Evolutionary conservation across 257 asterid genomes (phyloP).

Genomic region (Jaltomata sinuosa): DNA sequence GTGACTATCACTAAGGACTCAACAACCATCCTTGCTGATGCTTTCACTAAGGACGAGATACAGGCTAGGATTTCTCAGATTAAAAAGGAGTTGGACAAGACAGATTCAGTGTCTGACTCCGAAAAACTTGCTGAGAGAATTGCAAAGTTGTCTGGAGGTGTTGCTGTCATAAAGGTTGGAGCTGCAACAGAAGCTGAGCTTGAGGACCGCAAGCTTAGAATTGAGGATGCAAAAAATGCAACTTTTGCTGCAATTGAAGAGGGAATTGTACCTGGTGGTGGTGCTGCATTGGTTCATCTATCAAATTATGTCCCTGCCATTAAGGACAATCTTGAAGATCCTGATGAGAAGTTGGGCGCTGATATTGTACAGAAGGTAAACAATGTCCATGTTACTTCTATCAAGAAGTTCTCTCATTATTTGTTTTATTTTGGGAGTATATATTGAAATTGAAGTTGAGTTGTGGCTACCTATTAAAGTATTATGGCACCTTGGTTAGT

Average conservation of each 20-base stretch:
- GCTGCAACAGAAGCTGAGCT: constrained; percentile 45
- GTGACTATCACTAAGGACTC: constrained; percentile 32
- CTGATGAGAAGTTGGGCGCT: constrained; percentile 7
- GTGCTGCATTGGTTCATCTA: constrained; percentile 53
- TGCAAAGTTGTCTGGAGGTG: constrained; percentile 47
- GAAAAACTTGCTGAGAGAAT: constrained; percentile 35
- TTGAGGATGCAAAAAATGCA: constrained; percentile 44
- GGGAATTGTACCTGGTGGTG: constrained; percentile 75
- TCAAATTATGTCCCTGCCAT: constrained; percentile 44
- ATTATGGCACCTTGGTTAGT: neutral
- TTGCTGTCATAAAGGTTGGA: constrained; percentile 45
- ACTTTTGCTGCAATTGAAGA: constrained; percentile 70
- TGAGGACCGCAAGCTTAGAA: constrained; percentile 32
- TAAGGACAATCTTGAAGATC: constrained; percentile 43
- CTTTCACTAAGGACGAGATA: constrained; percentile 27
- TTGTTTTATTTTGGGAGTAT: neutral
- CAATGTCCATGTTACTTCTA: neutral
- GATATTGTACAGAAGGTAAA: constrained; percentile 27
- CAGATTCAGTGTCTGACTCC: constrained; percentile 10
- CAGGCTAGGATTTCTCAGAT: constrained; percentile 25
- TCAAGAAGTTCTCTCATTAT: neutral
- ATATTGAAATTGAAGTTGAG: neutral
- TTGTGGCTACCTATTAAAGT: neutral
- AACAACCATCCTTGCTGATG: constrained; percentile 35
- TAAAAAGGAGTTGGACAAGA: constrained; percentile 27